A percentile compares a stretch with the other conserved stretches of the same genome.
Conservation (phyloP, 2,329 filamentous ascomycete species). For the Alternaria alternata region DNA sequence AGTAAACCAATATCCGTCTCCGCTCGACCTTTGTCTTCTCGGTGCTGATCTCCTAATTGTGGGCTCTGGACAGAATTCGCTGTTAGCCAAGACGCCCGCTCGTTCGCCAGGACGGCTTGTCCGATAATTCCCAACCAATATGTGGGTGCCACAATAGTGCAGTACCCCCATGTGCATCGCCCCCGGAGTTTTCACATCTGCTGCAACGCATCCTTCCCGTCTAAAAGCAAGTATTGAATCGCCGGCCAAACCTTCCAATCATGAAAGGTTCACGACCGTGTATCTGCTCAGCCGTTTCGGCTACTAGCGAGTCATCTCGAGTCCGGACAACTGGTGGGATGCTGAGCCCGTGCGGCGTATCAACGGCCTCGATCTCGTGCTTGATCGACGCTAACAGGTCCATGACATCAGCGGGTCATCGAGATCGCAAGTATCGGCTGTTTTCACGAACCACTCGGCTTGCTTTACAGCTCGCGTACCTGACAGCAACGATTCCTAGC, state of each 20-base stretch:
- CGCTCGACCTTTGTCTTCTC: not conserved
- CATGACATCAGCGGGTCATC: slow-evolving; percentile 16
- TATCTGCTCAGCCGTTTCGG: not conserved
- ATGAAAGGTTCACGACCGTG: not conserved
- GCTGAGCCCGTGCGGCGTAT: not conserved
- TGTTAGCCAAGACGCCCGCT: not conserved
- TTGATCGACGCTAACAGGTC: slow-evolving; percentile 17
- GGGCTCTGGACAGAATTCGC: not conserved
- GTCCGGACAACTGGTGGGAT: not conserved
- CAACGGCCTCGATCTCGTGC: slow-evolving; percentile 4
- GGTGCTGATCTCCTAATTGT: not conserved
- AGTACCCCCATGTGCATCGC: not conserved
- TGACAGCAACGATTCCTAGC: slow-evolving; percentile 9
- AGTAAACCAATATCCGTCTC: slow-evolving; percentile 15
- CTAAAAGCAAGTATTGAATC: not conserved
- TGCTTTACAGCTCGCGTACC: slow-evolving; percentile 15
- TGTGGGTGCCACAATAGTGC: not conserved
- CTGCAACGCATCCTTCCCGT: not conserved
- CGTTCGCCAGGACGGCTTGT: not conserved
- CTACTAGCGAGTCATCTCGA: not conserved
- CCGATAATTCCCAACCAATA: not conserved
- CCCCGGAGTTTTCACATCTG: not conserved
- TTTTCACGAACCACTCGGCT: slow-evolving; percentile 9
- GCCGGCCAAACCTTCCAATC: slow-evolving; percentile 1
- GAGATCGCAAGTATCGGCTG: slow-evolving; percentile 4